These are phyloP conservation scores for Umbelopsis sp. DNA, from an alignment of 192 early-diverging fungal genomes.

Conservation along the genomic window DNA sequence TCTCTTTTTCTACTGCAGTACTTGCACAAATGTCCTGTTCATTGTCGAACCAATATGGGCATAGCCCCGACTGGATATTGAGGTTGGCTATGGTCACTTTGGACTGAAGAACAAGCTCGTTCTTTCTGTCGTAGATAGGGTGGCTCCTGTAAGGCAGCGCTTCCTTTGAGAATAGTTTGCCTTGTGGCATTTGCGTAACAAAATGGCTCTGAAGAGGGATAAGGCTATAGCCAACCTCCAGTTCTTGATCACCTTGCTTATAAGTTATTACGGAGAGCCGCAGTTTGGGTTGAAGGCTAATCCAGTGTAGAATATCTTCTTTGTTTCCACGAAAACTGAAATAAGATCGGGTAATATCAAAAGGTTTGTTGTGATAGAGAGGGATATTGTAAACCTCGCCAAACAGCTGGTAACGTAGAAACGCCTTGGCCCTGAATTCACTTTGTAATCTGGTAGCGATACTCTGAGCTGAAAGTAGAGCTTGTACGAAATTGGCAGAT, in stretches of 20 bases:
- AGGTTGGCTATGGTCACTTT: slow-evolving; percentile 8
- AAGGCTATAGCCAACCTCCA: neutral
- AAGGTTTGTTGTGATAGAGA: neutral
- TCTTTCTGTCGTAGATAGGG: neutral
- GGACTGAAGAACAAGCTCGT: slow-evolving; percentile 11
- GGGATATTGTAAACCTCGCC: neutral
- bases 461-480: neutral
- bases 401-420: neutral
- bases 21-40: neutral
- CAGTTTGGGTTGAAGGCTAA: neutral
- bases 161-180: neutral
- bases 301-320: neutral
- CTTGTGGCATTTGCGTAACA: neutral
- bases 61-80: slow-evolving; percentile 3
- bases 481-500: neutral
- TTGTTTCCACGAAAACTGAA: neutral
- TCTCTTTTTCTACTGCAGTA: neutral
- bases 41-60: slow-evolving; percentile 14
- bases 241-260: neutral
- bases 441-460: neutral
- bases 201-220: neutral
- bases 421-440: neutral
- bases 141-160: neutral
- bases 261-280: neutral
- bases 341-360: neutral